Evolutionary conservation across 2,329 filamentous ascomycete genomes (phyloP), one percentile per base, ranked within the genome.

Genomic region (Botrytis fabae): DNA sequence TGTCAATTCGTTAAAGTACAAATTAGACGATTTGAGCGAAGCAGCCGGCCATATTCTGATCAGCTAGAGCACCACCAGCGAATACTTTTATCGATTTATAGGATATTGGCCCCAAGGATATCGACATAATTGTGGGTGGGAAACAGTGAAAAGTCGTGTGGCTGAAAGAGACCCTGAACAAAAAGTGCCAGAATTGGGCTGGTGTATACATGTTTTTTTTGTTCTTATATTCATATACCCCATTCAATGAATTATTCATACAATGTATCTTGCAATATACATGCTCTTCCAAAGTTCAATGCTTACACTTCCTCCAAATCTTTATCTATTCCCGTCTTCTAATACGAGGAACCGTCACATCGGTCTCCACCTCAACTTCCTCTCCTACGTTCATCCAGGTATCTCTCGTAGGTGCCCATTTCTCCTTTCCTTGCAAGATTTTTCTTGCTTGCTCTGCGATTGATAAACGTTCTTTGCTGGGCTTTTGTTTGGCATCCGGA

Each of bases 361-460:
- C 77, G 75, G 79, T 75, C 71, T 79, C 78, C 16, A 79, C 78
- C 73, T 81, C 79, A 35, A 76, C 75, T n/a, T 75, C 75, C 60
- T 80, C 79, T 35, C 79, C 78, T 48, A 79, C 76, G 75, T 82
- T 79, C 40, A 84, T 83, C 72, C 74, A 75, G 8, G 61, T 44
- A 38, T 71, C 48, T 22, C 57, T 62, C 63, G 70, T 57, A 35
- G 77, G 74, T 59, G 80, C 84, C 92, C 93, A 94, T 75, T 84
- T 84, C 78, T 86, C 84, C 81, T 88, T 85, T 32, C 90, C 89
- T 68, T 85, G 82, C 75, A 93, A 81, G 78, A 94, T 79, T 78
- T 86, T 84, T 83, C 88, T 85, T 28, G 92, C 93, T 82, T 92
- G 87, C 80, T 86, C 82, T 74, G 85, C 85, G 78, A 89, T 85